Evolutionary conservation across 2,329 filamentous ascomycete species (phyloP).

Genomic region (Diatrype stigma): DNA sequence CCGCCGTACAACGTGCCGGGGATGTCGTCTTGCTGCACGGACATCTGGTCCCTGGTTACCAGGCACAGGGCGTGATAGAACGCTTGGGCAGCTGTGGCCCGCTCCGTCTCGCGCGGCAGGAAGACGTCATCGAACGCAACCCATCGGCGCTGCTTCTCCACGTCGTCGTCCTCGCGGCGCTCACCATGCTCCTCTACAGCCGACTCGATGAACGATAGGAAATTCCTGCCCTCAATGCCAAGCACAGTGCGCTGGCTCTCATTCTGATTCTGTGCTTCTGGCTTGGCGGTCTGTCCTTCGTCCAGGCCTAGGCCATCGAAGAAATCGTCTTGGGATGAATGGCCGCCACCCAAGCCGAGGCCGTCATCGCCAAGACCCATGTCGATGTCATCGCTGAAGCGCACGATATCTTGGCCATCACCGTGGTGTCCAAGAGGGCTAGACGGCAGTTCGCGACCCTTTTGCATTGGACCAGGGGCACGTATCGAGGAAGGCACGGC

Average conservation of each 20-base stretch:
- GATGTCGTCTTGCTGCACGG: conserved; percentile 55
- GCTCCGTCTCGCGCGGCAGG: conserved; percentile 48
- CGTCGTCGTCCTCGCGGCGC: conserved; percentile 25
- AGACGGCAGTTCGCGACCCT: conserved; percentile 35
- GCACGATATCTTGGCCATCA: conserved; percentile 38
- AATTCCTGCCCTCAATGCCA: conserved; percentile 43
- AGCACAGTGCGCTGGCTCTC: conserved; percentile 26
- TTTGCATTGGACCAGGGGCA: conserved; percentile 34
- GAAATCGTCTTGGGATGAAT: conserved; percentile 28
- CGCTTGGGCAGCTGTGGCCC: conserved; percentile 66
- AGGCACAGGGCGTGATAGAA: conserved; percentile 71
- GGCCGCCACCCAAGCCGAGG: conserved; percentile 17
- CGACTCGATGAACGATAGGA: conserved; percentile 39
- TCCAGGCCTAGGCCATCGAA: conserved; percentile 22
- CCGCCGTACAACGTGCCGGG: conserved; percentile 39
- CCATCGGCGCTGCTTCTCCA: conserved; percentile 34
- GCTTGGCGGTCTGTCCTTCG: neutral
- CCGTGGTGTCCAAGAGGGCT: conserved; percentile 36
- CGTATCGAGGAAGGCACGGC: conserved; percentile 43
- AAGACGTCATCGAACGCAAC: conserved; percentile 69
- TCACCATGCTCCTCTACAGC: conserved; percentile 28
- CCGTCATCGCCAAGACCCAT: conserved; percentile 30
- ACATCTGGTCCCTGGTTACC: conserved; percentile 60
- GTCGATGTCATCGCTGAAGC: conserved; percentile 41
- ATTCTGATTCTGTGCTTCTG: conserved; percentile 6